A percentile compares a stretch with the other conserved stretches of the same genome.
Conservation (phyloP, 1,284 basidiomycete species). For the Sporisorium scitamineum region DNA sequence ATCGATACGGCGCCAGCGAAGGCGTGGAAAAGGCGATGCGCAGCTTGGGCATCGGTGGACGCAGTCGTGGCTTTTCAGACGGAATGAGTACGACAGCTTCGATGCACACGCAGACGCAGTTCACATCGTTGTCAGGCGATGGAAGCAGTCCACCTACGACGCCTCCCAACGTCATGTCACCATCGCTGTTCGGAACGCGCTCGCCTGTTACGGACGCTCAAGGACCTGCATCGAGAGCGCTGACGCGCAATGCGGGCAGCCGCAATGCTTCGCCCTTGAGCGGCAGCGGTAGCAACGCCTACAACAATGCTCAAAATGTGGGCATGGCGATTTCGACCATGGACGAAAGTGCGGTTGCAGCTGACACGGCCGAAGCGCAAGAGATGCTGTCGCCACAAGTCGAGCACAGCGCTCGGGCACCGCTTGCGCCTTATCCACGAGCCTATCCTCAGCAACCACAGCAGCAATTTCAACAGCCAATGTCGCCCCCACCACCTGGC, state of each 20-base stretch:
- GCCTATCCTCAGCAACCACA: constrained; percentile 18
- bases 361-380: constrained; percentile 20
- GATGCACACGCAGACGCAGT: constrained; percentile 53
- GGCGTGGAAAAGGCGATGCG: constrained; percentile 40
- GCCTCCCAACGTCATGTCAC: constrained; percentile 31
- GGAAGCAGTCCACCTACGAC: constrained; percentile 45
- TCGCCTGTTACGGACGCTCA: constrained; percentile 17
- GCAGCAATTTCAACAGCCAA: constrained; percentile 1
- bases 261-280: constrained; percentile 33
- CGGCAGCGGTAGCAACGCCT: constrained; percentile 11
- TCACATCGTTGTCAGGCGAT: constrained; percentile 42
- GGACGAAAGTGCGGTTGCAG: constrained; percentile 33
- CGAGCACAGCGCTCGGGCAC: constrained; percentile 9
- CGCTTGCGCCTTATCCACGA: constrained; percentile 13
- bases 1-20: constrained; percentile 30
- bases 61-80: constrained; percentile 42
- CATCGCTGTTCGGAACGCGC: constrained; percentile 27
- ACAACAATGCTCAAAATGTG: constrained; percentile 14
- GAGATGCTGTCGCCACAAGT: constrained; percentile 15
- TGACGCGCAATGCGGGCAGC: constrained; percentile 17
- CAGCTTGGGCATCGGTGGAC: constrained; percentile 27
- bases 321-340: constrained; percentile 41
- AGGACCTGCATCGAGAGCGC: constrained; percentile 11
- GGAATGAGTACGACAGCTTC: constrained; percentile 44
- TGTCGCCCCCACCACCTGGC: neutral